Conservation (phyloP, 1,284 basidiomycete genomes). For the Cryptococcus depauperatus region DNA sequence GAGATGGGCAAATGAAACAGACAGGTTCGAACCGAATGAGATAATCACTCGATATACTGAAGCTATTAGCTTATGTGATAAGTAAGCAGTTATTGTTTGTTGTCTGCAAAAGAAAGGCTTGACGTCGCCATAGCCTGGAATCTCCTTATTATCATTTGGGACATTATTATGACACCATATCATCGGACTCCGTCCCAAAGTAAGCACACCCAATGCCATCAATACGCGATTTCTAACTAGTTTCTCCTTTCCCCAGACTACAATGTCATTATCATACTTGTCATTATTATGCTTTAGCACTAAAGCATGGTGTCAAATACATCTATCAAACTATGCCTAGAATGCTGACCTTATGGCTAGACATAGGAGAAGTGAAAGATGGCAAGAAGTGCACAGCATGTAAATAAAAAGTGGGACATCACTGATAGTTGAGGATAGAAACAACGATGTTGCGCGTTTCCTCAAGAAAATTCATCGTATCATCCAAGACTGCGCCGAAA, state of each 20-base stretch:
- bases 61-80: slow-evolving; percentile 53
- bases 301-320: slow-evolving; percentile 83
- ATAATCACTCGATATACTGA: slow-evolving; percentile 57
- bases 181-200: slow-evolving; percentile 15
- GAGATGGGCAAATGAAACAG: slow-evolving; percentile 87
- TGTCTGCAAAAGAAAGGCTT: neutral
- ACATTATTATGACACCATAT: slow-evolving; percentile 64
- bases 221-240: too few relatives aligned
- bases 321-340: slow-evolving; percentile 94
- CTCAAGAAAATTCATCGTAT: slow-evolving; percentile 49
- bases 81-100: slow-evolving; percentile 50
- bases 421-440: slow-evolving; percentile 7
- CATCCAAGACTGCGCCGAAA: slow-evolving; percentile 55
- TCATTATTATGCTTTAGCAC: slow-evolving; percentile 64
- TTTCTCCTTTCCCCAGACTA: slow-evolving; percentile 17
- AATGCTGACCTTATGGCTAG: slow-evolving; percentile 90
- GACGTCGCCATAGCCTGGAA: slow-evolving; percentile 58
- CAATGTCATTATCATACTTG: slow-evolving; percentile 44
- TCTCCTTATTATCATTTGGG: slow-evolving; percentile 78
- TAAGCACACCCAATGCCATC: slow-evolving; percentile 11
- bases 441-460: slow-evolving; percentile 4
- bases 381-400: slow-evolving; percentile 19
- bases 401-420: neutral
- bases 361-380: slow-evolving; percentile 62
- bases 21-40: slow-evolving; percentile 61